Evolutionary conservation across 148 eudicot genomes (phyloP).

Genomic region (Simmondsia chinensis): DNA sequence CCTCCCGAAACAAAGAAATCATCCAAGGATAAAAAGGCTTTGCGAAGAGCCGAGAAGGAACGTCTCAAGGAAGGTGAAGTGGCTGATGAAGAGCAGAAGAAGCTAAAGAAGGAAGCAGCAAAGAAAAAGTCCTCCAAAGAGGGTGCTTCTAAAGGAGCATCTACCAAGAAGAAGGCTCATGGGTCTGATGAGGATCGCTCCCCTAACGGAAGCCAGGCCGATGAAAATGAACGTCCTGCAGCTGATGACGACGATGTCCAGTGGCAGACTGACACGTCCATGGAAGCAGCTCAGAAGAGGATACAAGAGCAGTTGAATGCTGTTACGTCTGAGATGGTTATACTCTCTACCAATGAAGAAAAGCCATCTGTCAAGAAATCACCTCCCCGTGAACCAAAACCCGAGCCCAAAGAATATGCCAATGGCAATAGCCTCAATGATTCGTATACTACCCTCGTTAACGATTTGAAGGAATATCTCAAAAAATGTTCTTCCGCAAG

Average conservation of each 20-base stretch:
- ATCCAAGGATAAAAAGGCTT: conserved; percentile 60
- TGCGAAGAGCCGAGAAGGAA: conserved; percentile 76
- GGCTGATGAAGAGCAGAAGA: conserved; percentile 65
- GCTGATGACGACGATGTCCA: conserved; percentile 30
- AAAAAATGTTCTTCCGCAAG: conserved; percentile 32
- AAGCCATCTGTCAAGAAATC: conserved; percentile 31
- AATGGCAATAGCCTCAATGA: conserved; percentile 10
- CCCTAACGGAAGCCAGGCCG: conserved; percentile 41
- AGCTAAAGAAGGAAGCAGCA: conserved; percentile 30
- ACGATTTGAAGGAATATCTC: conserved; percentile 32
- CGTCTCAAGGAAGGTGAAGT: conserved; percentile 74
- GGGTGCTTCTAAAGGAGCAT: conserved; percentile 18
- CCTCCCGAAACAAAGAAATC: conserved; percentile 64
- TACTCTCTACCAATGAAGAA: conserved; percentile 52
- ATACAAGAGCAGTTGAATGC: conserved; percentile 70
- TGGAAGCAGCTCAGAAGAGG: conserved; percentile 56
- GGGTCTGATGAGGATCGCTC: conserved; percentile 68
- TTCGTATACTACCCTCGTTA: conserved; percentile 24
- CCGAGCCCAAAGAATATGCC: conserved; percentile 15
- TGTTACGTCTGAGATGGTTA: conserved; percentile 78
- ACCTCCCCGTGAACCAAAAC: conserved; percentile 21
- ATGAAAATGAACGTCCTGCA: conserved; percentile 23
- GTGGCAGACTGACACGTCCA: conserved; percentile 74
- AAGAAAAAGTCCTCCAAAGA: conserved; percentile 58
- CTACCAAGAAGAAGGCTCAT: conserved; percentile 48